Evolutionary conservation across 148 eudicot species (phyloP), one percentile per base, ranked within the genome.

Genomic region (Linanthus parryae): DNA sequence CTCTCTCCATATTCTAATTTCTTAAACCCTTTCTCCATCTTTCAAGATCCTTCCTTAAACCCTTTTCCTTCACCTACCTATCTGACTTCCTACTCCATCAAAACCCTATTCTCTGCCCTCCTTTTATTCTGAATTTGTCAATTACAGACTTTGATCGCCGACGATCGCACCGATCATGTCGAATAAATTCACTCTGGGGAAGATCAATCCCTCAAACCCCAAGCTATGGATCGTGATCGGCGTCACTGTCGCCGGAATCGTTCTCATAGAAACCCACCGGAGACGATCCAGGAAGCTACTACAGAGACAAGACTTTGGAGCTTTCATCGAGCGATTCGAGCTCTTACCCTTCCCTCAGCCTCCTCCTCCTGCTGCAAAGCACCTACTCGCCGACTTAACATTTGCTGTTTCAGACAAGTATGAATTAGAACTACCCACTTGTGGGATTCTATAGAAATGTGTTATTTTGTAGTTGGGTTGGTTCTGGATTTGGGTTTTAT

Each of bases 341-440:
- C 53, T 89, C 23, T 65, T 66, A 3, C 91, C 97, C 2, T 85
- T 69, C 48, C 79, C 88, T 54, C 95, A 78, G 43, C 95, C 95
- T 19, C 95, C 83, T 1, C 97, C 97, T 21, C 97, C 97, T 3
- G 88, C 95, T 7, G 88, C 97, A 48, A 75, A 69, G 24, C 70
- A 64, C 1, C 46, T 70, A 24, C 79, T 89, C 7, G 36, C 70
- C 41, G 79, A 70, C 27, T 73, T 89, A 16, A 62, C 77, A 15
- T 89, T 89, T 36, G 85, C 88, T 45, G 42, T 85, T 44, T 65
- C 72, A 34, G 97, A 89, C 68, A 70, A 73, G 20, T 33, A 24
- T 34, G 57, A 36, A 25, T 21, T 8, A 13, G 27, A n/a, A n/a
- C n/a, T n/a, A n/a, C n/a, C n/a, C n/a, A n/a, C n/a, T n/a, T n/a